phyloP scores from a whole-genome alignment of 257 asterid genomes.

The Plantago elongata region DNA sequence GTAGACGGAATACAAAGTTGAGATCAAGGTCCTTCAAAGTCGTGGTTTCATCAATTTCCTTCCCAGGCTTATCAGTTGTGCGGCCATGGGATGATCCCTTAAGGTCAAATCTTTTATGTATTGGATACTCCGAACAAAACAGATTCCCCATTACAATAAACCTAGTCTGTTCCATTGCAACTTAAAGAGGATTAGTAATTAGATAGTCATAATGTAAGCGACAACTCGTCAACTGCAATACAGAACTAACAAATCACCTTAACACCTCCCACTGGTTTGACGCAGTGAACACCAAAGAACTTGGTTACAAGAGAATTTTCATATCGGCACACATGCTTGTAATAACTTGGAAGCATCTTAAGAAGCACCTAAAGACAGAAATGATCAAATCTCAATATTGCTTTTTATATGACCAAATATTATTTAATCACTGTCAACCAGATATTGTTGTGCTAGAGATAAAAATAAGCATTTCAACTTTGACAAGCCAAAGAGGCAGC shows the following conservation, averaged over 20 bases:
- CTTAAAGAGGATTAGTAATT: slow-evolving; percentile 17
- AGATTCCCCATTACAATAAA: slow-evolving; percentile 81
- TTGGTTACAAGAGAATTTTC: slow-evolving; percentile 89
- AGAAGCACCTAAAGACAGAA: slow-evolving; percentile 65
- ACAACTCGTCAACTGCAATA: not conserved
- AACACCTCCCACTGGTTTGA: slow-evolving; percentile 91
- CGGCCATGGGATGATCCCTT: slow-evolving; percentile 89
- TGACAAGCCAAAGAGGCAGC: slow-evolving; percentile 27
- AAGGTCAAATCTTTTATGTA: slow-evolving; percentile 74
- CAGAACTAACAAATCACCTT: slow-evolving; percentile 42
- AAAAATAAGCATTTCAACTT: not conserved
- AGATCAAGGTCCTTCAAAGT: slow-evolving; percentile 84
- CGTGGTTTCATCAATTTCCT: slow-evolving; percentile 74
- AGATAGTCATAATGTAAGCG: slow-evolving; percentile 10
- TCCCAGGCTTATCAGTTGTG: slow-evolving; percentile 53
- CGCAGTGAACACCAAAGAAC: slow-evolving; percentile 95
- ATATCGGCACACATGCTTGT: slow-evolving; percentile 64
- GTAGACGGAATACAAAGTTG: slow-evolving; percentile 55
- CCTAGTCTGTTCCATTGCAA: slow-evolving; percentile 55
- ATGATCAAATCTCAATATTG: slow-evolving; percentile 19
- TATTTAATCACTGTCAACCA: no score
- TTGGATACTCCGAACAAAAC: slow-evolving; percentile 75
- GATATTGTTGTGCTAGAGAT: not conserved
- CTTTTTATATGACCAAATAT: slow-evolving; percentile 1
- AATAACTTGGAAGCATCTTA: slow-evolving; percentile 92